A percentile compares a stretch with the other conserved stretches of the same genome.
phyloP scores from a whole-genome alignment of 139 green algal genomes.

The Eudorina sp. region DNA sequence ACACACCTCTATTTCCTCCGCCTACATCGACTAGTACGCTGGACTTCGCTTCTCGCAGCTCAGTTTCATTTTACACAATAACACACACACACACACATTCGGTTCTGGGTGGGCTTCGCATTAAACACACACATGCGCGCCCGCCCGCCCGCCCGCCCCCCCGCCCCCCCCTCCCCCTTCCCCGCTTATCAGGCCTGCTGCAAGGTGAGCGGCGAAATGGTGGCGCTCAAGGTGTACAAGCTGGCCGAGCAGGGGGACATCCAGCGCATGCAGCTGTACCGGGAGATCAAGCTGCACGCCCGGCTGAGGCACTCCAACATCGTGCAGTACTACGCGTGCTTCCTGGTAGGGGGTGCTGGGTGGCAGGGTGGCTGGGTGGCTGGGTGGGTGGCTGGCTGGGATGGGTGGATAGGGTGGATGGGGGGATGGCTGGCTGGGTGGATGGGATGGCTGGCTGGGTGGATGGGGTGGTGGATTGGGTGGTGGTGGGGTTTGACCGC shows the following conservation, averaged over 20 bases:
- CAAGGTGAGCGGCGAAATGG: constrained; percentile 52
- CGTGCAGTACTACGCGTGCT: constrained; percentile 59
- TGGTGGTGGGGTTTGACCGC: too few relatives aligned
- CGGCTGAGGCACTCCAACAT: constrained; percentile 62
- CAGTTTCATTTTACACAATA: too few relatives aligned
- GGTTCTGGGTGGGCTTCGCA: too few relatives aligned
- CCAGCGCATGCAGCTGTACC: constrained; percentile 62
- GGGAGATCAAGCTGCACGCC: constrained; percentile 63
- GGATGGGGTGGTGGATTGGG: neutral
- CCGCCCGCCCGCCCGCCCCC: neutral
- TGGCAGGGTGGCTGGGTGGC: too few relatives aligned
- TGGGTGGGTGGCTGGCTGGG: neutral
- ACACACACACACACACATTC: too few relatives aligned
- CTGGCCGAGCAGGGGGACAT: constrained; percentile 59
- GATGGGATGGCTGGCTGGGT: neutral
- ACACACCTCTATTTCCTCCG: too few relatives aligned
- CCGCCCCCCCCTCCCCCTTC: neutral
- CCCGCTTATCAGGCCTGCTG: constrained; percentile 44
- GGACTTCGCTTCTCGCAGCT: too few relatives aligned
- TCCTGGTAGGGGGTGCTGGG: constrained; percentile 43
- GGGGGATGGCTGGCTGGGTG: neutral
- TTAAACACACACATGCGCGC: too few relatives aligned
- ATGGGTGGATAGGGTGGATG: neutral
- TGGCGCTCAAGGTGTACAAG: constrained; percentile 63
- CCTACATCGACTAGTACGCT: too few relatives aligned